phyloP scores from a whole-genome alignment of 192 early-diverging fungal genomes.

The Backusella westeae region DNA sequence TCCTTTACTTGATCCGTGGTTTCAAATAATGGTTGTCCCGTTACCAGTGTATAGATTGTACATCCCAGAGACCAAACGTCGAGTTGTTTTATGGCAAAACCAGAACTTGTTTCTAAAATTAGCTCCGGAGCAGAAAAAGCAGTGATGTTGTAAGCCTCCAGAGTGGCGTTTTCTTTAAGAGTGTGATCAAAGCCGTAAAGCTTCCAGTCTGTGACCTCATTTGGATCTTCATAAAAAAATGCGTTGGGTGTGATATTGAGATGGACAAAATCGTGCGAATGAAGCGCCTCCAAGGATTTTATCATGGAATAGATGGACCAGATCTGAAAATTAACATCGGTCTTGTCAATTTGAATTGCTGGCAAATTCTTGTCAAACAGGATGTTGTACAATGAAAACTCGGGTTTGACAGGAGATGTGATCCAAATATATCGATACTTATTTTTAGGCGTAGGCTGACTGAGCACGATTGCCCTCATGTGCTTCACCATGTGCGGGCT shows the following conservation, averaged over 20 bases:
- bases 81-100: background rate
- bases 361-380: background rate
- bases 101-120: background rate
- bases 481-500: background rate
- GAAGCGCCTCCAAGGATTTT: background rate
- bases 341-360: background rate
- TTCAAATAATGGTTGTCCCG: background rate
- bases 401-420: conserved; percentile 10
- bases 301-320: conserved; percentile 12
- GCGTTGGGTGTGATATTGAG: background rate
- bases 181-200: background rate
- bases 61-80: conserved; percentile 5
- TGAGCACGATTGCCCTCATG: background rate
- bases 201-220: background rate
- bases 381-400: background rate
- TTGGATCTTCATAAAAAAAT: conserved; percentile 7
- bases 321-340: background rate
- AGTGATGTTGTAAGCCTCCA: background rate
- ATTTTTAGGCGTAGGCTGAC: background rate
- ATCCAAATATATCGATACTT: conserved; percentile 15
- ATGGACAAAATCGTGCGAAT: background rate
- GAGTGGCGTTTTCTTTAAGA: background rate
- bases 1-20: background rate
- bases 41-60: background rate
- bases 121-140: background rate